These are phyloP conservation scores for Coemansia sp. DNA, from an alignment of 192 early-diverging fungal genomes.

Conservation along the genomic window DNA sequence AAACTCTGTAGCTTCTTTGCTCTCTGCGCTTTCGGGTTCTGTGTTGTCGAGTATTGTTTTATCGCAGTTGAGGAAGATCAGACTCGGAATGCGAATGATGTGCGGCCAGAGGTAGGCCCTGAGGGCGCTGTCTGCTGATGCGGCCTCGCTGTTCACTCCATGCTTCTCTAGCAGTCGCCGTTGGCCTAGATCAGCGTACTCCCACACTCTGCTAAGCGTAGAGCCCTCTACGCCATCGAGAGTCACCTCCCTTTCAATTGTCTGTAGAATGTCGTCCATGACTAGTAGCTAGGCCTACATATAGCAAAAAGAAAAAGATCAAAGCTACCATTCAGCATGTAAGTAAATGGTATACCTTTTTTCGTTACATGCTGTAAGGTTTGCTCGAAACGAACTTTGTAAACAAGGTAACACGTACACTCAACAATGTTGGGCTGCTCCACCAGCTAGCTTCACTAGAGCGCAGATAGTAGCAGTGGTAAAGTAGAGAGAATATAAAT, in stretches of 20 bases:
- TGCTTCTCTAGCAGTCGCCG: constrained; percentile 8
- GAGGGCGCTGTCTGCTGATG: constrained; percentile 9
- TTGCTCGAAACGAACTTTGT: background rate
- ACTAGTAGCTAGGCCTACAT: background rate
- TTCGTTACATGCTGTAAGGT: background rate
- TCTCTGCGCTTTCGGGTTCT: constrained; percentile 1
- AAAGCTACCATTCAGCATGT: background rate
- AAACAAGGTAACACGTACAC: background rate
- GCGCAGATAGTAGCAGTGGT: background rate
- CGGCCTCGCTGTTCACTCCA: constrained; percentile 1
- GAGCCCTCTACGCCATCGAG: constrained; percentile 42
- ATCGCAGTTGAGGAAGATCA: constrained; percentile 22
- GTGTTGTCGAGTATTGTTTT: constrained; percentile 13
- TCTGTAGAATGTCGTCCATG: constrained; percentile 45
- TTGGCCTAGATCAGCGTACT: constrained; percentile 35
- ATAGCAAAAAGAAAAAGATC: background rate
- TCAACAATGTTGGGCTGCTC: background rate
- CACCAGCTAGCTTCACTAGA: background rate
- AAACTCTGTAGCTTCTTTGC: constrained; percentile 10
- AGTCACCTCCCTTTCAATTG: constrained; percentile 33
- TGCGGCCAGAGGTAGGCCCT: constrained; percentile 41
- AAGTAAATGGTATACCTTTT: background rate
- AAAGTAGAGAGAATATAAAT: background rate
- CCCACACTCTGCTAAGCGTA: constrained; percentile 28
- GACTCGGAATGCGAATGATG: constrained; percentile 14